Base-by-base conservation (phyloP, 495 filamentous ascomycete species). In the Cenococcum geophilum region DNA sequence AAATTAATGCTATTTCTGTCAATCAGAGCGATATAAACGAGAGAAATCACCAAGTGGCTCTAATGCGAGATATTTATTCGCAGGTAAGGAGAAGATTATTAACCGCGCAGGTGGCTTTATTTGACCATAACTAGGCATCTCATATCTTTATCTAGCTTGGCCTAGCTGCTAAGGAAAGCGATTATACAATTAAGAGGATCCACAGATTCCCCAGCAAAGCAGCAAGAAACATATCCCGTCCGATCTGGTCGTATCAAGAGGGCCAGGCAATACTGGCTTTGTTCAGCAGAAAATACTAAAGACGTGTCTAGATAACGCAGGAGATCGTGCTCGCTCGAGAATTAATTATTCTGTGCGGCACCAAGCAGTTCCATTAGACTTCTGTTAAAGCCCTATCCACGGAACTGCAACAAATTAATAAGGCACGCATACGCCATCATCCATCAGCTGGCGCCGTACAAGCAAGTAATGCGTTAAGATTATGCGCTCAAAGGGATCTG, bases 391-490 rank as follows among this genome's bases (percentile, higher is more conserved):
- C 36, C 36, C 14, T 40, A 14, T 40, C 36, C 36, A 40, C 36
- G 36, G 36, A 40, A 40, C 36, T 40, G 36, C 8, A 40, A 40
- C 36, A 40, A 49, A 49, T 22, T 22, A 20, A 20, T 9, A 22
- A 49, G 45, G 21, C 21, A 22, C 21, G 45, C 18, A 49, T 22
- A 49, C 18, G 20, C 45, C 45, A 49, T 49, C 45, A 49, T 22
- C 45, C 21, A 49, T 49, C 45, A 49, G 45, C 45, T 49, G 45
- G 45, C 20, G 21, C 45, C 21, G 21, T 49, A 49, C 45, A 49
- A 49, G 45, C 45, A n/a, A 49, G 45, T 20, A 18, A 49, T 40
- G 45, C 21, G 45, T 49, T 49, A 49, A 49, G 45, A 49, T 22
- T 49, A 49, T 22, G 45, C 18, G 45, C 45, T 49, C 45, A 49